Conservation (phyloP, 768 basidiomycete genomes). For the Favolaschia claudopus region DNA sequence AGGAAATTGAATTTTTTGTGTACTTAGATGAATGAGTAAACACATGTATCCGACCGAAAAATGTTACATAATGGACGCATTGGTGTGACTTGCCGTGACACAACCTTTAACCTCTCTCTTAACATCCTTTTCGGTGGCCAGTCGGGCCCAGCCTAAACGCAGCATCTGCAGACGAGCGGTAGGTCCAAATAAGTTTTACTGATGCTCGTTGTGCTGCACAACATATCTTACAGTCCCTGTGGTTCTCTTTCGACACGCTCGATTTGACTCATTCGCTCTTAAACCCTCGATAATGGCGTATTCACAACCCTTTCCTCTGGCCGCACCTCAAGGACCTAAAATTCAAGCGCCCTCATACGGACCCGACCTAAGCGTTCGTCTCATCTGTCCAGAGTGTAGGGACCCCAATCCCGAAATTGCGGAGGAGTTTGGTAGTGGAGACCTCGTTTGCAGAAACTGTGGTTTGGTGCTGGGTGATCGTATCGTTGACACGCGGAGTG, state of each 20-base stretch:
- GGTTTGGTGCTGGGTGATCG: slow-evolving; percentile 95
- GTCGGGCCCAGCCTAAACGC: slow-evolving; percentile 24
- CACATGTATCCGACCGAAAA: no score
- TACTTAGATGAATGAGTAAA: no score
- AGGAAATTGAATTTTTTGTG: slow-evolving; percentile 25
- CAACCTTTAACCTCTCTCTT: no score
- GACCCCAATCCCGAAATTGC: slow-evolving; percentile 93
- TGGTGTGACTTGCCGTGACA: no score
- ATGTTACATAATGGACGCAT: no score
- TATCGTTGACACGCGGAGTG: slow-evolving; percentile 96
- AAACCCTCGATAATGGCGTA: slow-evolving; percentile 62
- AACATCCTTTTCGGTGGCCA: no score
- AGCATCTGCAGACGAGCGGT: slow-evolving; percentile 26
- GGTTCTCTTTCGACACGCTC: slow-evolving; percentile 15
- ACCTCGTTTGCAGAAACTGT: slow-evolving; percentile 94
- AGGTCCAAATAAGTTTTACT: slow-evolving; percentile 16
- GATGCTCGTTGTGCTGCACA: slow-evolving; percentile 25
- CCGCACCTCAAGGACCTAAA: slow-evolving; percentile 60
- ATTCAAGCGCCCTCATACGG: slow-evolving; percentile 69
- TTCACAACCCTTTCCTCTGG: slow-evolving; percentile 83
- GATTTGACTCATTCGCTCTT: slow-evolving; percentile 2
- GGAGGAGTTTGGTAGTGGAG: slow-evolving; percentile 97
- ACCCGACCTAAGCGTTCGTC: slow-evolving; percentile 85
- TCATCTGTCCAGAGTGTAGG: slow-evolving; percentile 95
- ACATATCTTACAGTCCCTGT: slow-evolving; percentile 17